These are phyloP conservation scores for Eucalyptus curtisii DNA, from an alignment of 345 rosid genomes.

Conservation along the genomic window DNA sequence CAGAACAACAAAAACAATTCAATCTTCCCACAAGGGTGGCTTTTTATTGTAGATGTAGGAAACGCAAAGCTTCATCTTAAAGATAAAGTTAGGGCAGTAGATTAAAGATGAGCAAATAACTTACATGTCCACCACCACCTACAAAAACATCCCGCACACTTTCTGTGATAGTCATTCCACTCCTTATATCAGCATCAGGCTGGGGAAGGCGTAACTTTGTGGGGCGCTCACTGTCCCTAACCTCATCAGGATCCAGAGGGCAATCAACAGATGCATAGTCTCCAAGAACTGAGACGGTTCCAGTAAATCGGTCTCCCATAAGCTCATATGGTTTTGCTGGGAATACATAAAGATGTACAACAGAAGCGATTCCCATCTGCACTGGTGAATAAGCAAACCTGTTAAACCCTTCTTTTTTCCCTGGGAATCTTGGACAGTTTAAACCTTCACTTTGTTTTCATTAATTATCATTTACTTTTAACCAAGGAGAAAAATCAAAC, in stretches of 20 bases:
- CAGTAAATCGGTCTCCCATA: conserved; percentile 78
- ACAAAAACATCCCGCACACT: conserved; percentile 86
- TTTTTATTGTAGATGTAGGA: neutral
- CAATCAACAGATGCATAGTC: conserved; percentile 92
- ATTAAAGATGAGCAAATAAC: conserved; percentile 8
- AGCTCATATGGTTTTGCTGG: conserved; percentile 86
- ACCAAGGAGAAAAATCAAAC: neutral
- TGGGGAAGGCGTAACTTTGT: conserved; percentile 90
- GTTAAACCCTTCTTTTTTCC: conserved; percentile 6
- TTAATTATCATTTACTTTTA: neutral
- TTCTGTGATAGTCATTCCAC: conserved; percentile 89
- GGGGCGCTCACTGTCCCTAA: conserved; percentile 95
- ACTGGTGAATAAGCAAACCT: conserved; percentile 36
- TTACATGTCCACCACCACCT: conserved; percentile 90
- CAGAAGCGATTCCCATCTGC: conserved; percentile 99
- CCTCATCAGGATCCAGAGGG: conserved; percentile 94
- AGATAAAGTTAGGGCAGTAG: neutral
- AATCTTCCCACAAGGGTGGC: neutral
- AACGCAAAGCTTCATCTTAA: neutral
- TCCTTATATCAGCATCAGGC: conserved; percentile 55
- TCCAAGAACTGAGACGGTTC: conserved; percentile 85
- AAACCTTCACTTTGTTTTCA: neutral
- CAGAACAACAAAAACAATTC: neutral
- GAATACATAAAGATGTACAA: conserved; percentile 90
- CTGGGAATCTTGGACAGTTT: neutral